These are phyloP conservation scores for Solanum phureja DNA, from an alignment of 257 asterid species.

Conservation along the genomic window DNA sequence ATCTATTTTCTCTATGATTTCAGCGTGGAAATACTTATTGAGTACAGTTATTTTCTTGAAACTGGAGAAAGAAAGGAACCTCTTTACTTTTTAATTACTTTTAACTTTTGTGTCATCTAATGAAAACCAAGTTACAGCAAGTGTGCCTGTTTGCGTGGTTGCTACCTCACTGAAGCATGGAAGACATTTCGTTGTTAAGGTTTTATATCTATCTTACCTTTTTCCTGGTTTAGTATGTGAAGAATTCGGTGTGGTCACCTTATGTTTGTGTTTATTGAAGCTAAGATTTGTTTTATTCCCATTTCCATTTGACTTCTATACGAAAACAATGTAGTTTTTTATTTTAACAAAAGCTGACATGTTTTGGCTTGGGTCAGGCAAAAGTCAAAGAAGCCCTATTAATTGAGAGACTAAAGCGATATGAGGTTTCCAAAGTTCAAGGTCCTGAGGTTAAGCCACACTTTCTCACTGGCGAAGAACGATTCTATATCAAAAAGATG, in stretches of 20 bases:
- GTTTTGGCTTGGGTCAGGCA: conserved; percentile 35
- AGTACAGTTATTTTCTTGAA: neutral
- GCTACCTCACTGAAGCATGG: neutral
- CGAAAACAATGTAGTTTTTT: neutral
- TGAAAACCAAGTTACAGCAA: neutral
- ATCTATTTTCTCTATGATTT: neutral
- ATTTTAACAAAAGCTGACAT: neutral
- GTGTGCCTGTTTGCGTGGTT: neutral
- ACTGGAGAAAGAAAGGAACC: neutral
- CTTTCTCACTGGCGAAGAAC: conserved; percentile 72
- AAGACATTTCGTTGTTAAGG: neutral
- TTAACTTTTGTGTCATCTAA: neutral
- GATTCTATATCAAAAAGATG: conserved; percentile 80
- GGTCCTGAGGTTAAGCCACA: conserved; percentile 80
- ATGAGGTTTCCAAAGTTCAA: conserved; percentile 76
- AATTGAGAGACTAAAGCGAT: conserved; percentile 70
- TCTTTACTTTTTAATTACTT: neutral
- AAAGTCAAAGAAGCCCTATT: conserved; percentile 65
- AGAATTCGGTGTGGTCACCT: neutral
- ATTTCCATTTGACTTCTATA: neutral
- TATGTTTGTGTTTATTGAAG: neutral
- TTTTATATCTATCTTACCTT: neutral
- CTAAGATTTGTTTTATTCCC: neutral
- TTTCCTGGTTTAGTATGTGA: neutral
- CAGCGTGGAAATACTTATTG: neutral